Evolutionary conservation across 805 yeast genomes (phyloP), one percentile per base, ranked within the genome.

Genomic region (Wickerhamiella australiensis): DNA sequence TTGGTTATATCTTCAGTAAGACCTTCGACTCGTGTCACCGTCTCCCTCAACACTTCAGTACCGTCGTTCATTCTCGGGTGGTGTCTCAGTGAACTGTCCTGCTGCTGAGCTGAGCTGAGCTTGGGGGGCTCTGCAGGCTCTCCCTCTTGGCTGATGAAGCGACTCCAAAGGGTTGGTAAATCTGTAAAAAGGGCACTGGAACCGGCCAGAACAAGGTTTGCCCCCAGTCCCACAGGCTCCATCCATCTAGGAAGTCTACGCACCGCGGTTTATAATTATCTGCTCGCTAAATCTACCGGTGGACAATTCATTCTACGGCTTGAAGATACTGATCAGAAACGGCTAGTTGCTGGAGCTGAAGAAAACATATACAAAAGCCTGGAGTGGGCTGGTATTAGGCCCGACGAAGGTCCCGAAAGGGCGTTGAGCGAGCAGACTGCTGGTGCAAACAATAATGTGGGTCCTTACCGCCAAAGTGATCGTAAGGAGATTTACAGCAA

Each of bases 191-290:
- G 31, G 35, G 37, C 13, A 7, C 1, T 27, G 26, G 27, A 9
- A 15, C 45, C 52, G 3, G 33, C 51, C 0, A 66, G 96, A 55
- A 85, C 97, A 1, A 68, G 99, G 55, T 92, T 92, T 65, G 99
- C 99, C 0, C 98, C 99, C 0, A 87, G 96, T 1, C 99, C 99
- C 1, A 92, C 99, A 0, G 99, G 99, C 0, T 77, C 77, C 53
- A 70, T 92, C n/a, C 99, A 92, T 62, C 63, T 92, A 52, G 99
- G 99, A 0, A 88, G 96, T 0, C 62, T 92, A 42, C 69, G 99
- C 62, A 92, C 99, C 0, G 97, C 97, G 0, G 65, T 92, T 17
- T 92, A 86, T 66, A 92, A 92, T 64, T 92, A 80, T 59, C 64
- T 92, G 15, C 66, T 85, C 13, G 97, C 98, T 0, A 77, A 71